These are phyloP conservation scores for Arabidopsis suecica DNA, from an alignment of 345 rosid genomes.

Conservation along the genomic window DNA sequence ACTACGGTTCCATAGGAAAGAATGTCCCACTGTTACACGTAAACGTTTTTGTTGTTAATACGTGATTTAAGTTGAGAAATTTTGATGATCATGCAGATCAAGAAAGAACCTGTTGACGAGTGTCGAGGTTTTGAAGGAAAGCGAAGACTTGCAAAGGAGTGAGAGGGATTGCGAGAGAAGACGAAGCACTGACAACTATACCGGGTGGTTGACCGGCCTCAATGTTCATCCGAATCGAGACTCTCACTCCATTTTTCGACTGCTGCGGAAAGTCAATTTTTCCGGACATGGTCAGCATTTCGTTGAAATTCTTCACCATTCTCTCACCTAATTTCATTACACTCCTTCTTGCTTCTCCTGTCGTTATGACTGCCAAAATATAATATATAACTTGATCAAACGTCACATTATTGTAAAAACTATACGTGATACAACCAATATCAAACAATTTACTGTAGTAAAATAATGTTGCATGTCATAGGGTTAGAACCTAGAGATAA, in stretches of 20 bases:
- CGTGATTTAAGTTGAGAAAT: not conserved
- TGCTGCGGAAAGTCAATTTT: constrained; percentile 56
- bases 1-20: constrained; percentile 52
- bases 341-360: constrained; percentile 50
- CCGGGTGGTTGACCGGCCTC: constrained; percentile 64
- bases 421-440: not conserved
- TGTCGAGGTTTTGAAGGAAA: constrained; percentile 47
- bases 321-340: constrained; percentile 65
- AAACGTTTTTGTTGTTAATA: constrained; percentile 5
- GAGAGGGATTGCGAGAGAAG: constrained; percentile 65
- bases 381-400: constrained; percentile 5
- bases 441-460: not conserved
- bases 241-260: constrained; percentile 61
- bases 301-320: constrained; percentile 66
- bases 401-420: not conserved
- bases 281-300: constrained; percentile 56
- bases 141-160: constrained; percentile 52
- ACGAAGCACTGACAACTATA: constrained; percentile 59
- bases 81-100: not conserved
- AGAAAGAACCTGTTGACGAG: constrained; percentile 54
- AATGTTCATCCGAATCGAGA: constrained; percentile 50
- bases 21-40: constrained; percentile 72
- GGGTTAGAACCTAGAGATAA: not conserved
- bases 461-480: not conserved
- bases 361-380: constrained; percentile 37